Conservation (phyloP, 2,329 filamentous ascomycete species). For the Fusarium napiforme region DNA sequence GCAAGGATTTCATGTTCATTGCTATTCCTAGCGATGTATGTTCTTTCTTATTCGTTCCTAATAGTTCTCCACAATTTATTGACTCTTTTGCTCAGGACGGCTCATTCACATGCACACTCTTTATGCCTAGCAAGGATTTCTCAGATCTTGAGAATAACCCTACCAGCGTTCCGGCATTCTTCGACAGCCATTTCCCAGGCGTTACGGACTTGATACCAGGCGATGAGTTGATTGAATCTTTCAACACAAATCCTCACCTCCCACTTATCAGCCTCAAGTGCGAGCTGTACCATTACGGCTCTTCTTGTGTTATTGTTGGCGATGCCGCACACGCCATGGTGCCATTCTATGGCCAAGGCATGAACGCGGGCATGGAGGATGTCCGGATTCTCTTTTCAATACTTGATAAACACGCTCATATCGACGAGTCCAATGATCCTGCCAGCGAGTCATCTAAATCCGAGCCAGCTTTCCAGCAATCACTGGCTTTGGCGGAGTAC, state of each 20-base stretch:
- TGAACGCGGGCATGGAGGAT: constrained; percentile 97
- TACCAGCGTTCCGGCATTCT: constrained; percentile 73
- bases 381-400: constrained; percentile 87
- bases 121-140: constrained; percentile 80
- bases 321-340: constrained; percentile 98
- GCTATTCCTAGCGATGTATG: constrained; percentile 80
- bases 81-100: constrained; percentile 69
- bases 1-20: constrained; percentile 96
- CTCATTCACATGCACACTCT: constrained; percentile 94
- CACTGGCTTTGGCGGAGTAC: constrained; percentile 78
- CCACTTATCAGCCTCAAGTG: constrained; percentile 96
- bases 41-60: constrained; percentile 1
- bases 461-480: constrained; percentile 65
- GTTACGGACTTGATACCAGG: constrained; percentile 78
- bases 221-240: constrained; percentile 76
- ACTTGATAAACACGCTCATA: constrained; percentile 73
- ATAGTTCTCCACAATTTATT: background rate
- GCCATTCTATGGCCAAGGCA: constrained; percentile 97
- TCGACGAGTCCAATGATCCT: constrained; percentile 58
- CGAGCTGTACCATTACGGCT: constrained; percentile 82
- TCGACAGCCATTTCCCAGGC: constrained; percentile 86
- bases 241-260: constrained; percentile 84
- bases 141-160: constrained; percentile 72
- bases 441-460: constrained; percentile 48
- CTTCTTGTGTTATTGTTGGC: constrained; percentile 84